Evolutionary conservation across 2,329 filamentous ascomycete genomes (phyloP).

Genomic region (Aspergillus pseudoglaucus): DNA sequence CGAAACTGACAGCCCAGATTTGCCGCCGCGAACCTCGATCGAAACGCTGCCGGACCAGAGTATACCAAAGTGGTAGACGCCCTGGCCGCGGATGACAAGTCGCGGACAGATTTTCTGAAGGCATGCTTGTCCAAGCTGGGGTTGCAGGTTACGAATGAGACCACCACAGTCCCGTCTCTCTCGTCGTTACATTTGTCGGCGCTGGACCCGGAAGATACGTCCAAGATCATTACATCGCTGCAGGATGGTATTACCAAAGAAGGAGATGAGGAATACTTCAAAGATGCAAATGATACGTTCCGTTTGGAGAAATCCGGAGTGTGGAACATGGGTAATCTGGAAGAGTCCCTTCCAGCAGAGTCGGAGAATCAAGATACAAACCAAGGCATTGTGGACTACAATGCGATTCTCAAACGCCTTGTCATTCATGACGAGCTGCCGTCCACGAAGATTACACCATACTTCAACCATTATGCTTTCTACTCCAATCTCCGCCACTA

Average conservation of each 20-base stretch:
- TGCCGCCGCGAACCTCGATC: conserved; percentile 67
- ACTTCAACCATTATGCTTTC: conserved; percentile 77
- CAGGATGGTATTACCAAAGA: conserved; percentile 61
- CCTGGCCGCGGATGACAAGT: conserved; percentile 62
- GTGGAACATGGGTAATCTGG: conserved; percentile 53
- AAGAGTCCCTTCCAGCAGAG: conserved; percentile 46
- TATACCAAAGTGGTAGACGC: conserved; percentile 65
- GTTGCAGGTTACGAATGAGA: conserved; percentile 66
- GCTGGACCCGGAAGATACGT: conserved; percentile 56
- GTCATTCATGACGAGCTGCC: conserved; percentile 68
- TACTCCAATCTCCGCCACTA: conserved; percentile 67
- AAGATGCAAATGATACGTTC: conserved; percentile 77
- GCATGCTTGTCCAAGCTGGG: conserved; percentile 74
- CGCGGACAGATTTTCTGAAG: conserved; percentile 68
- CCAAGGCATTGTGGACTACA: conserved; percentile 67
- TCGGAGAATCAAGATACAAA: conserved; percentile 29
- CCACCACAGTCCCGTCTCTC: conserved; percentile 66
- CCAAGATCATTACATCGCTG: conserved; percentile 58
- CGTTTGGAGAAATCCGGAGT: conserved; percentile 62
- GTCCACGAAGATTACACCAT: conserved; percentile 65
- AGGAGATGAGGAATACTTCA: conserved; percentile 64
- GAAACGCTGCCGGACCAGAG: conserved; percentile 57
- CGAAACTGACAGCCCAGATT: conserved; percentile 54
- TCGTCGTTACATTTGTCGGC: conserved; percentile 79
- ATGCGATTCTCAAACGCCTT: conserved; percentile 64